Conservation (phyloP, 164 flowering plant genomes). For the Piper betle region DNA sequence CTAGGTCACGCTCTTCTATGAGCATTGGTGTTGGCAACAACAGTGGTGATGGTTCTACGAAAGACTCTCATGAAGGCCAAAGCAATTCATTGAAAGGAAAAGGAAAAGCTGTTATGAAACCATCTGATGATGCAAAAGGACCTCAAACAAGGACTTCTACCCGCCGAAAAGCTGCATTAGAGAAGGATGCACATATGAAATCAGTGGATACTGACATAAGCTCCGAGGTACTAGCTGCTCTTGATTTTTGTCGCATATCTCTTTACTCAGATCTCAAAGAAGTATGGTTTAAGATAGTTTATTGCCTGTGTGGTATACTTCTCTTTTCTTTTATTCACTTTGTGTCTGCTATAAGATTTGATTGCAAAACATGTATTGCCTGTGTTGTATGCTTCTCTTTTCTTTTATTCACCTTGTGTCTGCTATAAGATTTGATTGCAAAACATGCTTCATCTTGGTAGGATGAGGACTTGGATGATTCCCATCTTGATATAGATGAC, state of each 20-base stretch:
- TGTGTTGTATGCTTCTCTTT: no score
- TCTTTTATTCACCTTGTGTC: no score
- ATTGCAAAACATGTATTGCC: no score
- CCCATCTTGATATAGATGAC: conserved; percentile 86
- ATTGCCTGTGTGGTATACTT: no score
- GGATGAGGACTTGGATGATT: conserved; percentile 87
- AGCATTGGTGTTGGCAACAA: conserved; percentile 26
- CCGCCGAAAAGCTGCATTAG: conserved; percentile 70
- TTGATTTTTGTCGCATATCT: no score
- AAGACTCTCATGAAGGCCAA: conserved; percentile 50
- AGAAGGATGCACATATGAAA: conserved; percentile 63
- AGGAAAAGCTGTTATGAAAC: conserved; percentile 85
- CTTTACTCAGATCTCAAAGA: no score
- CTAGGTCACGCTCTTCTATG: conserved; percentile 73
- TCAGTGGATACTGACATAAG: conserved; percentile 48
- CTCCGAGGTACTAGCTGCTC: conserved; percentile 53
- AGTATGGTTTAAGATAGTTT: no score
- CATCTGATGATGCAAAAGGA: conserved; percentile 64
- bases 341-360: no score
- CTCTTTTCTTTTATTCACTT: no score
- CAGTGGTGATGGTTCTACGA: conserved; percentile 30
- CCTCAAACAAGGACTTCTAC: conserved; percentile 83
- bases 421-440: no score
- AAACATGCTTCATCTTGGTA: conserved; percentile 8
- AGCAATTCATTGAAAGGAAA: conserved; percentile 77